phyloP scores from a whole-genome alignment of 805 yeast genomes.

The Naumovozyma dairenensis region DNA sequence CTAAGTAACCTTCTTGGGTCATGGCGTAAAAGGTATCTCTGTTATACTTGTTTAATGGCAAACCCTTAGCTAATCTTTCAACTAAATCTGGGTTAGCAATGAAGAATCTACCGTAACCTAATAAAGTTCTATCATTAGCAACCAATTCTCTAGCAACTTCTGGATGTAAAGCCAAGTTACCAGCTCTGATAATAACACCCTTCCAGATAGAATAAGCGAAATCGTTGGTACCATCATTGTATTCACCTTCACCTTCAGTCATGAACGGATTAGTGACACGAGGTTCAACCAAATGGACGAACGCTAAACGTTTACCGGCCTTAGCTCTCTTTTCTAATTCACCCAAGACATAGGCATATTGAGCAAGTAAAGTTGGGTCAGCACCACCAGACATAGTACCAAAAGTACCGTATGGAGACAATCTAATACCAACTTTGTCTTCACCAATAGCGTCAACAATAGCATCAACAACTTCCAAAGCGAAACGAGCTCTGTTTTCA shows the following conservation, averaged over 20 bases:
- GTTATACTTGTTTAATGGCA: conserved; percentile 36
- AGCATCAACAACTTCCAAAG: conserved; percentile 41
- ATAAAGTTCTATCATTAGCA: conserved; percentile 35
- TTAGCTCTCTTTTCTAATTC: conserved; percentile 32
- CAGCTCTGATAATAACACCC: conserved; percentile 35
- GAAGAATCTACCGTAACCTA: conserved; percentile 38
- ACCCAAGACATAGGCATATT: conserved; percentile 31
- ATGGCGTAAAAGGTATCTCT: conserved; percentile 38
- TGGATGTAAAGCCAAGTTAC: conserved; percentile 23
- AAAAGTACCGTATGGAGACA: conserved; percentile 35
- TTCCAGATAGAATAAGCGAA: conserved; percentile 34
- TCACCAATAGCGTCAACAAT: conserved; percentile 43
- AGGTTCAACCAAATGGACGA: conserved; percentile 38
- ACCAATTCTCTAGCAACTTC: conserved; percentile 24
- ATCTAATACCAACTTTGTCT: conserved; percentile 37
- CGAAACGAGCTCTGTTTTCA: conserved; percentile 38
- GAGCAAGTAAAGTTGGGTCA: conserved; percentile 27
- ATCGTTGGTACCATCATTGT: conserved; percentile 25
- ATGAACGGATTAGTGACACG: conserved; percentile 27
- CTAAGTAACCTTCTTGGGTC: conserved; percentile 34
- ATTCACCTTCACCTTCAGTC: conserved; percentile 18
- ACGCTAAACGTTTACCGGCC: conserved; percentile 32
- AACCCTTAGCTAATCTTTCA: conserved; percentile 32
- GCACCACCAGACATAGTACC: conserved; percentile 32
- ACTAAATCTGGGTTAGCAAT: conserved; percentile 48